Base-by-base conservation (phyloP, 352 stramenopile species). In the Pythium oligandrum region DNA sequence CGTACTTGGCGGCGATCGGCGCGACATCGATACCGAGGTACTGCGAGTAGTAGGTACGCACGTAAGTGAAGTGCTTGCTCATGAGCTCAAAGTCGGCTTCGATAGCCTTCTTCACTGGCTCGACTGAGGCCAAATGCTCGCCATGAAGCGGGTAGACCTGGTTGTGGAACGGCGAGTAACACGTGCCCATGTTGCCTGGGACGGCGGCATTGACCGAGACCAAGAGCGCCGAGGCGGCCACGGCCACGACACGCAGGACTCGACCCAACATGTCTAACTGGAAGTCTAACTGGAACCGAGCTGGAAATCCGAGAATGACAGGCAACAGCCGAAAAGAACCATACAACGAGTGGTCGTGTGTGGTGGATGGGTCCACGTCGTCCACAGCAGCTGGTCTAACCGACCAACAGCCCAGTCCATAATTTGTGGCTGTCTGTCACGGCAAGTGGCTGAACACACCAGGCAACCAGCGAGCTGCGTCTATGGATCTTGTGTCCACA, bases 1-100 rank as follows among this genome's bases (percentile, higher is more conserved):
- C 62, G 55, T 83, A 71, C 61, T 72, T 70, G 30, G 55, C 59
- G 0, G 73, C 73, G 50, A 75, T 78, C 42, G 70, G 55, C 26
- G 74, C 64, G 36, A 73, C 31, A 10, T 67, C 33, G 38, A 67
- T 55, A 4, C 61, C 61, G 34, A 57, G 61, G 53, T 61, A 67
- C 50, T 66, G 52, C 12, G 64, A 66, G 40, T 73, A 70, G 52
- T 61, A 73, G 36, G 64, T 73, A 35, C 61, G 60, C 26, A 73
- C 52, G 50, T 64, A 45, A 10, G 54, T 70, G 10, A 61, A 30
- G 47, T 64, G 52, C 40, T 56, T 51, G 39, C 17, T 37, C 64
- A 73, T 70, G 54, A 70, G 49, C 26, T 44, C 51, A 51, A 73
- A 70, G 52, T 73, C 64, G 44, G 30, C 54, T 38, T 70, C 56